Evolutionary conservation across 441 rosid genomes (phyloP).

Genomic region (Erysimum cheiri): DNA sequence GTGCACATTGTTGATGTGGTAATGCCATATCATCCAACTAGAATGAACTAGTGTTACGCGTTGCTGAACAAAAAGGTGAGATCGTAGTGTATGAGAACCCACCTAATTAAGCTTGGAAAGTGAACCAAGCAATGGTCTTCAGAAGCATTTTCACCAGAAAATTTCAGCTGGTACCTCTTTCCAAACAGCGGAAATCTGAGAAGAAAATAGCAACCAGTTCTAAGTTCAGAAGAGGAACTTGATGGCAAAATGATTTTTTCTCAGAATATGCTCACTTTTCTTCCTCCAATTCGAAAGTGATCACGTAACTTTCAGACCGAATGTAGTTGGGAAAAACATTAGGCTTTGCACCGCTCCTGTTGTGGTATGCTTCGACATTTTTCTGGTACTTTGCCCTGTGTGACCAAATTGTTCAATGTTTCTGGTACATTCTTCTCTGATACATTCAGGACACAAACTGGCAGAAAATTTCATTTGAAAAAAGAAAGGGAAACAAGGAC

Average conservation of each 20-base stretch:
- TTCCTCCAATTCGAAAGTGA: slow-evolving; percentile 94
- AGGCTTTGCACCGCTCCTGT: slow-evolving; percentile 80
- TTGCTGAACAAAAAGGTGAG: slow-evolving; percentile 11
- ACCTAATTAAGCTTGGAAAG: slow-evolving; percentile 98
- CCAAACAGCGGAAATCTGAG: slow-evolving; percentile 96
- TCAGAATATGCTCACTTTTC: slow-evolving; percentile 68
- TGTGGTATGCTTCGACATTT: slow-evolving; percentile 97
- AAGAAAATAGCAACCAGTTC: slow-evolving; percentile 6
- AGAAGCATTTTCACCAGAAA: slow-evolving; percentile 75
- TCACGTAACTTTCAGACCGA: slow-evolving; percentile 95
- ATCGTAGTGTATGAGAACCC: slow-evolving; percentile 11
- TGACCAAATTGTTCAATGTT: background rate
- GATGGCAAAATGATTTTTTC: background rate
- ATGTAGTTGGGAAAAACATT: slow-evolving; percentile 96
- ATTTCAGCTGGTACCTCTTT: slow-evolving; percentile 91
- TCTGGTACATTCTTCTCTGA: background rate
- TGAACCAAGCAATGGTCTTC: slow-evolving; percentile 97
- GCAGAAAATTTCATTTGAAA: slow-evolving; percentile 1
- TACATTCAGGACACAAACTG: background rate
- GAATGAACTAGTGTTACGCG: background rate
- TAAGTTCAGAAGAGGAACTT: slow-evolving; percentile 13
- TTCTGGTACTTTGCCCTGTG: slow-evolving; percentile 99
- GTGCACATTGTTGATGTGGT: slow-evolving; percentile 10
- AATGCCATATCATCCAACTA: slow-evolving; percentile 5
- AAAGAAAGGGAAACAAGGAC: slow-evolving; percentile 8